Percentiles rank a stretch among this genome's conserved stretches.
Evolutionary conservation across 805 yeast genomes (phyloP).

Genomic region (Lachancea nothofagi): DNA sequence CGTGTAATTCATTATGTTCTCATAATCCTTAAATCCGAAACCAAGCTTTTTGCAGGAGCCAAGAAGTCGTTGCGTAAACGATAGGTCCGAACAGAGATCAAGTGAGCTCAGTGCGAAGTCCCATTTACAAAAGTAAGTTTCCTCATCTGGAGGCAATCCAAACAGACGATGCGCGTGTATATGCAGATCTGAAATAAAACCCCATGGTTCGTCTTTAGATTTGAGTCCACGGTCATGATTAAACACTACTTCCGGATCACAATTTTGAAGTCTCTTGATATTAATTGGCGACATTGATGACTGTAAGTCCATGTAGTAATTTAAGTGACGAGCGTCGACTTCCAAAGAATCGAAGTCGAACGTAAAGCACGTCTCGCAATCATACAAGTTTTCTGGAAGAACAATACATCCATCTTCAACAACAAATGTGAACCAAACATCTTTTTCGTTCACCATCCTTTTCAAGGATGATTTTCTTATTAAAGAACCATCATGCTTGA

Average conservation of each 20-base stretch:
- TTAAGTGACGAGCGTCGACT: conserved; percentile 78
- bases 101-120: conserved; percentile 65
- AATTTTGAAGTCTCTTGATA: conserved; percentile 24
- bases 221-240: conserved; percentile 12
- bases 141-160: conserved; percentile 85
- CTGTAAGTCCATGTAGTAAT: conserved; percentile 90
- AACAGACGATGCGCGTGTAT: conserved; percentile 89
- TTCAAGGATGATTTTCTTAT: conserved; percentile 24
- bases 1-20: conserved; percentile 61
- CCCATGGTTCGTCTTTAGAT: conserved; percentile 11
- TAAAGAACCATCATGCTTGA: neutral
- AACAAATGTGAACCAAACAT: conserved; percentile 65
- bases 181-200: conserved; percentile 41
- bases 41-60: conserved; percentile 44
- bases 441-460: conserved; percentile 65
- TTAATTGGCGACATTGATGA: conserved; percentile 59
- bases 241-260: conserved; percentile 15
- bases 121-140: conserved; percentile 90
- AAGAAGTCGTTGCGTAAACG: conserved; percentile 40
- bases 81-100: conserved; percentile 44
- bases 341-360: conserved; percentile 60
- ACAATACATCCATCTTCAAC: conserved; percentile 66
- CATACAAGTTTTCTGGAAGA: conserved; percentile 69
- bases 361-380: conserved; percentile 54
- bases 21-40: conserved; percentile 65